Evolutionary conservation across 768 basidiomycete genomes (phyloP).

Genomic region (Russula virescens): DNA sequence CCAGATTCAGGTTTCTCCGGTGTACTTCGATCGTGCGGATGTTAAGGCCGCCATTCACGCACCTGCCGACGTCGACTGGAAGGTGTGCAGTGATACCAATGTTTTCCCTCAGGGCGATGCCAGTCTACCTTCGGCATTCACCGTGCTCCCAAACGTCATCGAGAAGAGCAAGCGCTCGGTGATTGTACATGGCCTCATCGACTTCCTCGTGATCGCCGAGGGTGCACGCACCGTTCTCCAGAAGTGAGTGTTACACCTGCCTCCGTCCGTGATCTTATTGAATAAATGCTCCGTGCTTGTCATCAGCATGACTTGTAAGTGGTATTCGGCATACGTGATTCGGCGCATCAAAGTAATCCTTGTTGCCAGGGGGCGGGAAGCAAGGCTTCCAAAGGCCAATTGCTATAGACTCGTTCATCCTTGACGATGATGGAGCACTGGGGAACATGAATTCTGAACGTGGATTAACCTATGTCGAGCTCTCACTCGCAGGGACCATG

Average conservation of each 20-base stretch:
- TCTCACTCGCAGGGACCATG: conserved; percentile 65
- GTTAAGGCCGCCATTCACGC: conserved; percentile 2
- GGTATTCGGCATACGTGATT: not conserved
- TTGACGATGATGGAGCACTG: conserved; percentile 65
- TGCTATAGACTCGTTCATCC: conserved; percentile 56
- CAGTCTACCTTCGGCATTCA: not conserved
- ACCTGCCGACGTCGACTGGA: not conserved
- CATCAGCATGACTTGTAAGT: conserved; percentile 20
- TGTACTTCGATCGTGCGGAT: not conserved
- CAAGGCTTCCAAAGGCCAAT: conserved; percentile 77
- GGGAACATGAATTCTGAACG: conserved; percentile 66
- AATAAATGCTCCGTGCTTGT: not conserved
- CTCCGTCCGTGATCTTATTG: too few species aligned
- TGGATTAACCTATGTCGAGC: conserved; percentile 61
- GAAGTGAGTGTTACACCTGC: conserved; percentile 29
- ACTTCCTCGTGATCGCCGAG: conserved; percentile 69
- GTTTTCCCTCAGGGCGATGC: not conserved
- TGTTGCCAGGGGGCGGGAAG: conserved; percentile 46
- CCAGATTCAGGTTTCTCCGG: not conserved
- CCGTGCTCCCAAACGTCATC: conserved; percentile 61
- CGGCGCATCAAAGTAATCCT: not conserved
- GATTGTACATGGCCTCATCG: conserved; percentile 66
- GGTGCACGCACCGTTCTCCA: conserved; percentile 41
- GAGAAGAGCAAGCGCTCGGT: conserved; percentile 66
- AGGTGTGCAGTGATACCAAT: not conserved